Base-by-base conservation (phyloP, 805 yeast species). In the fission yeast (Schizosaccharomyces pombe) region DNA sequence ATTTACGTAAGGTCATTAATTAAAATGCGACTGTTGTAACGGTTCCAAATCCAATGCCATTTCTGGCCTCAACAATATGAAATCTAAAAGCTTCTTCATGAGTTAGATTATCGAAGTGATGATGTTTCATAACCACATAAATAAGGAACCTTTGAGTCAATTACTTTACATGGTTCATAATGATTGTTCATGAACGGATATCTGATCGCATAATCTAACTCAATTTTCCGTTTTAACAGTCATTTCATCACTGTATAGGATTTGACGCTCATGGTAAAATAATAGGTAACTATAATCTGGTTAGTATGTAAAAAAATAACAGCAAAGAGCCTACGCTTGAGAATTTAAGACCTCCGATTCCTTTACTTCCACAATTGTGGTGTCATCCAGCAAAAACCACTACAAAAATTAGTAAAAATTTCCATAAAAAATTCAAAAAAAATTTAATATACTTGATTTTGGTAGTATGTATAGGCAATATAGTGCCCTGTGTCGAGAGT, bases 401-500 rank as follows among this genome's bases (percentile, higher is more conserved):
- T 75, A 82, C 12, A 9, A 43, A 2, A 1, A 22, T 22, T 19
- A 9, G 30, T 43, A 22, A 43, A 30, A 9, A 16, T 26, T 9
- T 22, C 14, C 14, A 9, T 9, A 12, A 11, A 6, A 6, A 5
- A 11, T 22, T 22, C 47, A 3, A 32, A 32, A 32, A 32, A 32
- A 14, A 8, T 43, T 19, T n/a, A 8, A 26, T 29, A 43, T 43
- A 43, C 49, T 14, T 43, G 49, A 47, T 76, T 74, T n/a, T 75
- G 70, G 55, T 72, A 75, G 63, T 87, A 89, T 57, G 84, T 75
- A 61, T 80, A 73, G 16, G 91, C 80, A 12, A 87, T 75, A 64
- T 91, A 91, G 65, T 91, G 99, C 9, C 99, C 99, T 1, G 96
- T 91, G 64, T 85, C 85, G 5, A 89, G 91, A 19, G 89, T 79